Evolutionary conservation across 257 asterid species (phyloP).

Genomic region (Solanum gandarillasii): DNA sequence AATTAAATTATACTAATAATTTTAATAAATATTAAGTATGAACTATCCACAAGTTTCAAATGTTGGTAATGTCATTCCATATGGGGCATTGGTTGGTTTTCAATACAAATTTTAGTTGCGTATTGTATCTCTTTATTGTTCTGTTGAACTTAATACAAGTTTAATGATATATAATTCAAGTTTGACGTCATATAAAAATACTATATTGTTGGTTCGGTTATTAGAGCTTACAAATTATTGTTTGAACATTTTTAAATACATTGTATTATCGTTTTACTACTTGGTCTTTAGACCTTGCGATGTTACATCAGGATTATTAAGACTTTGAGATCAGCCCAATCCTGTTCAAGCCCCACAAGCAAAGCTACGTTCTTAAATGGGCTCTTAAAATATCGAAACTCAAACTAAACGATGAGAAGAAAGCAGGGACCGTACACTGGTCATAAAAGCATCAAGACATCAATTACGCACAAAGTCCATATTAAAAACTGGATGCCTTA

Average conservation of each 20-base stretch:
- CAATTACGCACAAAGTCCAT: not conserved
- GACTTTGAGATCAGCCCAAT: not conserved
- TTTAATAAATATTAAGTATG: not conserved
- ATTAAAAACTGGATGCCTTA: too few species aligned
- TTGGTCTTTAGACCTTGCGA: not conserved
- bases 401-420: not conserved
- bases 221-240: not conserved
- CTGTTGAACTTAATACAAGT: not conserved
- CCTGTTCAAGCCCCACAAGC: not conserved
- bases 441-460: too few species aligned
- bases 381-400: too few species aligned
- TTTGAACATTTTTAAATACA: too few species aligned
- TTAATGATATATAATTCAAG: too few species aligned
- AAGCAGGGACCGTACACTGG: not conserved
- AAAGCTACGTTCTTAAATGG: too few species aligned
- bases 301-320: not conserved
- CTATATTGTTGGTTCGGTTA: not conserved
- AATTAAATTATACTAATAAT: too few species aligned
- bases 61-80: not conserved
- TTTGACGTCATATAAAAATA: not conserved
- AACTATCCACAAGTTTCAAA: not conserved
- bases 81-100: not conserved
- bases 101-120: not conserved
- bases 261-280: not conserved
- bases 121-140: not conserved